Conservation (phyloP, 345 rosid species). For the Citropsis articulata region DNA sequence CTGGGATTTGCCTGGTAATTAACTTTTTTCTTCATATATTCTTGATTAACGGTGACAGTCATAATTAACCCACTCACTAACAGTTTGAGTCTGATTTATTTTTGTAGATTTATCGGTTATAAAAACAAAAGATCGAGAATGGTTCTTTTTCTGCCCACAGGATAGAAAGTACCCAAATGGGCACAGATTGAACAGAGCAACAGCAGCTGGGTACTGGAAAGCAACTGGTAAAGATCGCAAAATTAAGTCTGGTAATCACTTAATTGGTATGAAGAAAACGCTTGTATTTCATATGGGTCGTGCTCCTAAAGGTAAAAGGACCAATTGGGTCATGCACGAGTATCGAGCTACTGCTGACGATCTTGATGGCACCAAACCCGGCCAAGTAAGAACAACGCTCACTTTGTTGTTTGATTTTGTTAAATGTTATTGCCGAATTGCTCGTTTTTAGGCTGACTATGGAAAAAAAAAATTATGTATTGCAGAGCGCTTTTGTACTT, state of each 20-base stretch:
- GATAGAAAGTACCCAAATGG: slow-evolving; percentile 93
- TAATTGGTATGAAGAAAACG: slow-evolving; percentile 91
- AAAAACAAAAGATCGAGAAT: slow-evolving; percentile 58
- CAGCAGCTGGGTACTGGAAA: slow-evolving; percentile 84
- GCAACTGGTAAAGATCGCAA: slow-evolving; percentile 89
- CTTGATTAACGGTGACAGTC: not conserved
- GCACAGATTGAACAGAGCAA: slow-evolving; percentile 76
- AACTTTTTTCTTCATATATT: not conserved
- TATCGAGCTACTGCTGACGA: slow-evolving; percentile 69
- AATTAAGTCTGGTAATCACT: slow-evolving; percentile 45
- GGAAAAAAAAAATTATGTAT: not conserved
- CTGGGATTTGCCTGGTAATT: slow-evolving; percentile 88
- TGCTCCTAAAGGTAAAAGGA: slow-evolving; percentile 72
- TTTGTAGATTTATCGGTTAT: slow-evolving; percentile 62
- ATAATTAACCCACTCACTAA: too few species aligned
- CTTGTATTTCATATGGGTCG: slow-evolving; percentile 85
- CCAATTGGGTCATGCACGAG: slow-evolving; percentile 93
- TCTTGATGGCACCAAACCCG: slow-evolving; percentile 72
- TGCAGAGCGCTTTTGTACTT: slow-evolving; percentile 66
- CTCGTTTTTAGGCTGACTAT: not conserved
- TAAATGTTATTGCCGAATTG: not conserved
- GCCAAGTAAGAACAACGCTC: slow-evolving; percentile 55
- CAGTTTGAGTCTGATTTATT: not conserved
- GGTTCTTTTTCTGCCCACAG: slow-evolving; percentile 96
- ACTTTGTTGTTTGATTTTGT: not conserved